Evolutionary conservation across 805 yeast genomes (phyloP).

Genomic region (Brettanomyces anomalus): DNA sequence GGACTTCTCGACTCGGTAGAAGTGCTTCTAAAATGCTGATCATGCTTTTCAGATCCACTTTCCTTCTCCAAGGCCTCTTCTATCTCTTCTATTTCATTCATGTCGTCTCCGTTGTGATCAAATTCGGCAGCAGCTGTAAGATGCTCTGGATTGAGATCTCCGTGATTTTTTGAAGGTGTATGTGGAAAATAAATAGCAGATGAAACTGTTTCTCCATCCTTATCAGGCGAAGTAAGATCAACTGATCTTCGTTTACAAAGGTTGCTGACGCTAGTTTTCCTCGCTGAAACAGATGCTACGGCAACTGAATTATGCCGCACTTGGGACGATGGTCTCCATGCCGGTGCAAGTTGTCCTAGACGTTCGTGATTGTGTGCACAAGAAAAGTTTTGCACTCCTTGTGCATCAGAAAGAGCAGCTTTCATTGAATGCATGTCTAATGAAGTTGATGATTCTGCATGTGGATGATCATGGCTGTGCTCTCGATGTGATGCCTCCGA

Average conservation of each 20-base stretch:
- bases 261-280: no score
- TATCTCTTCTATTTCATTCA: constrained; percentile 16
- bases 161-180: constrained; percentile 28
- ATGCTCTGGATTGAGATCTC: constrained; percentile 27
- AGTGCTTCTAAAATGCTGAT: neutral
- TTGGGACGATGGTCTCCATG: neutral
- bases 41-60: neutral
- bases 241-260: no score
- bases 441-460: no score
- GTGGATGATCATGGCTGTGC: no score
- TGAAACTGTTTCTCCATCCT: constrained; percentile 46
- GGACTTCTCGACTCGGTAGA: neutral
- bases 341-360: neutral
- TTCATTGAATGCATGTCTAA: no score
- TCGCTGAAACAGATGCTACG: neutral
- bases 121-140: constrained; percentile 42
- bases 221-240: no score
- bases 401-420: no score
- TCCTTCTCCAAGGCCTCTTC: constrained; percentile 14
- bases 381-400: no score
- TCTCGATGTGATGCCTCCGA: neutral
- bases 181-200: constrained; percentile 70
- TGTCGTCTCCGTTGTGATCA: constrained; percentile 24
- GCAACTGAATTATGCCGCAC: neutral
- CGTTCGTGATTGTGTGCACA: neutral